Conservation (phyloP, 2,329 filamentous ascomycete species). For the Hymenoscyphus infarciens region DNA sequence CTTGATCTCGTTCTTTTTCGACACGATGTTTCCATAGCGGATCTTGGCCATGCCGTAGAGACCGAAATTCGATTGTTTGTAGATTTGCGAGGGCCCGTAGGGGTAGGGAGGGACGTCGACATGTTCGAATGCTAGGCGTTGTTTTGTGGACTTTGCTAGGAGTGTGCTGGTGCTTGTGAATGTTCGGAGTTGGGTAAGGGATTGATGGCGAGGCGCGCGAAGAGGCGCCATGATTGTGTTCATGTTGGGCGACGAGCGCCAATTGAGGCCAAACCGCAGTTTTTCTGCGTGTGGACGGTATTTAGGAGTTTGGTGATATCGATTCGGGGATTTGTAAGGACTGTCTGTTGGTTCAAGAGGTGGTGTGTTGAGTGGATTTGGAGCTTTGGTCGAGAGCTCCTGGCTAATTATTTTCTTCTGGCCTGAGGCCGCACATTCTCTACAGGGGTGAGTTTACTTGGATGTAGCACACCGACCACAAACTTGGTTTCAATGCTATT, state of each 20-base stretch:
- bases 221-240: conserved; percentile 25
- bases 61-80: conserved; percentile 76
- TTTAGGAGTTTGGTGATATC: neutral
- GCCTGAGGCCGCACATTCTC: neutral
- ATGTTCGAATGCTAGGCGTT: conserved; percentile 35
- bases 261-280: neutral
- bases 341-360: neutral
- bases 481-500: too few species aligned
- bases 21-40: conserved; percentile 76
- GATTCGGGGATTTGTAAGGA: neutral
- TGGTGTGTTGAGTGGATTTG: neutral
- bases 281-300: neutral
- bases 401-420: neutral
- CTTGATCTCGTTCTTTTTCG: conserved; percentile 64
- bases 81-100: conserved; percentile 64
- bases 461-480: too few species aligned
- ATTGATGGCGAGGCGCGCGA: conserved; percentile 25
- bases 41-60: conserved; percentile 69
- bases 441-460: neutral
- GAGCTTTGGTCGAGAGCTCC: neutral
- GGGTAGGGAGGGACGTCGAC: conserved; percentile 59
- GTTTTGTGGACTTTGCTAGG: conserved; percentile 37
- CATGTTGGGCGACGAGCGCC: conserved; percentile 3
- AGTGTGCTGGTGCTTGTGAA: conserved; percentile 34
- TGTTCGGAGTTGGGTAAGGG: conserved; percentile 30